These are phyloP conservation scores for Iris macrosiphon DNA, from an alignment of 106 monocot species.

Conservation along the genomic window DNA sequence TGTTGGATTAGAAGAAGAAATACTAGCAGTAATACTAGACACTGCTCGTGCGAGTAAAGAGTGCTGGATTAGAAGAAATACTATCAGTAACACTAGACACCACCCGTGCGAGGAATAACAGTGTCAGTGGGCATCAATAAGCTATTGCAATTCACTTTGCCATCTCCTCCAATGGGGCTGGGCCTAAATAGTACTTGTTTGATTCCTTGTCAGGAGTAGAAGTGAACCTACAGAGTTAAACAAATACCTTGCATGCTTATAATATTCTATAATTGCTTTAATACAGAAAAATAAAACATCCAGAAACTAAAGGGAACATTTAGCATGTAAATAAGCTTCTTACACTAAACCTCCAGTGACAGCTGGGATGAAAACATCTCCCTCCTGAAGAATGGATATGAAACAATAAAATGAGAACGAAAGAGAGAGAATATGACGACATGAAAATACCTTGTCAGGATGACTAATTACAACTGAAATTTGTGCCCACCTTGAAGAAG, in stretches of 20 bases:
- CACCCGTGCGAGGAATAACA: too few species aligned
- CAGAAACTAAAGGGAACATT: neutral
- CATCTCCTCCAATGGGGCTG: conserved; percentile 80
- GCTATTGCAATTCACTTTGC: conserved; percentile 40
- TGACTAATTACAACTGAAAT: neutral
- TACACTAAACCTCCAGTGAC: conserved; percentile 66
- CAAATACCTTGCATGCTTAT: neutral
- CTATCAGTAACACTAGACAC: too few species aligned
- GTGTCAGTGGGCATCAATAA: too few species aligned
- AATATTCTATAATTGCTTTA: neutral
- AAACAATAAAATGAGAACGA: neutral
- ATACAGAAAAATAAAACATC: neutral
- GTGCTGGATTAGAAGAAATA: neutral
- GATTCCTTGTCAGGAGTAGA: conserved; percentile 55
- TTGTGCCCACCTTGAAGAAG: conserved; percentile 52
- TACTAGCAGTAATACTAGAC: neutral
- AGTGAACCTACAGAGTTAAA: conserved; percentile 40
- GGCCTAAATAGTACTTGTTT: conserved; percentile 74
- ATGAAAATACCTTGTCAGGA: neutral
- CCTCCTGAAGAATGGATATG: conserved; percentile 38
- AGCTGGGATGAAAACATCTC: conserved; percentile 32
- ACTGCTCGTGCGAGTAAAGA: neutral
- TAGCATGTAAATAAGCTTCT: conserved; percentile 9
- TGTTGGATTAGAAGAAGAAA: neutral
- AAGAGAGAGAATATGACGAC: neutral